Evolutionary conservation across 108 stramenopile genomes (phyloP).

Genomic region (Skeletonema tropicum): DNA sequence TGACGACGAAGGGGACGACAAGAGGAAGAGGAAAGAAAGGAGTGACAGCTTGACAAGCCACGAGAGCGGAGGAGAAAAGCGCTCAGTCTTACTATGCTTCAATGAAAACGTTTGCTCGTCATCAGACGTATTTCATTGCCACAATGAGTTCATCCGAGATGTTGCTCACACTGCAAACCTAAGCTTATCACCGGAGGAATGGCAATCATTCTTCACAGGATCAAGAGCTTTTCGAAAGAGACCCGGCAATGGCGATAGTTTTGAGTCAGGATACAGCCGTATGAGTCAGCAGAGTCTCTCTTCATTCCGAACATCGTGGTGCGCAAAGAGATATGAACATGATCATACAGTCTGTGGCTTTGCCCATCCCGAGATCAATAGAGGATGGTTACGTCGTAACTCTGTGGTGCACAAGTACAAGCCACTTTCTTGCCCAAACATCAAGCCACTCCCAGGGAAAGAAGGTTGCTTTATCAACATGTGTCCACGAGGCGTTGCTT

Average conservation of each 20-base stretch:
- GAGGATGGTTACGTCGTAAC: conserved; percentile 87
- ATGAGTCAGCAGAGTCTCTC: conserved; percentile 68
- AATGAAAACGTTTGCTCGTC: conserved; percentile 89
- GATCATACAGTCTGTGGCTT: conserved; percentile 83
- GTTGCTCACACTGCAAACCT: conserved; percentile 78
- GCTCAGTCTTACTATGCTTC: conserved; percentile 87
- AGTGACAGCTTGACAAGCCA: conserved; percentile 29
- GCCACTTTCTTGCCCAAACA: conserved; percentile 65
- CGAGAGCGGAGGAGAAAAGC: conserved; percentile 59
- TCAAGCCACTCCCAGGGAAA: conserved; percentile 39
- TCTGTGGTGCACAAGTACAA: conserved; percentile 59
- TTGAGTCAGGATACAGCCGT: conserved; percentile 33
- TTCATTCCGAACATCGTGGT: conserved; percentile 85
- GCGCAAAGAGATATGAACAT: conserved; percentile 88
- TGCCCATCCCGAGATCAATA: conserved; percentile 79
- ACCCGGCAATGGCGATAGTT: conserved; percentile 10
- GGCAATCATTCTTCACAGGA: conserved; percentile 77
- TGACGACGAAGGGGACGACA: conserved; percentile 57
- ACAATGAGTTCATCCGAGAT: conserved; percentile 90
- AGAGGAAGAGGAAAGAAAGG: conserved; percentile 24
- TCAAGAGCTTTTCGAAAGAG: conserved; percentile 32
- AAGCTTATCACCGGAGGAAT: conserved; percentile 76
- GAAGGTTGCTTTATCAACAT: conserved; percentile 44
- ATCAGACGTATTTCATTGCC: conserved; percentile 87
- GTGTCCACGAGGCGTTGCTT: conserved; percentile 52